Base-by-base conservation (phyloP, 495 filamentous ascomycete genomes). In the Podospora pseudopauciseta region DNA sequence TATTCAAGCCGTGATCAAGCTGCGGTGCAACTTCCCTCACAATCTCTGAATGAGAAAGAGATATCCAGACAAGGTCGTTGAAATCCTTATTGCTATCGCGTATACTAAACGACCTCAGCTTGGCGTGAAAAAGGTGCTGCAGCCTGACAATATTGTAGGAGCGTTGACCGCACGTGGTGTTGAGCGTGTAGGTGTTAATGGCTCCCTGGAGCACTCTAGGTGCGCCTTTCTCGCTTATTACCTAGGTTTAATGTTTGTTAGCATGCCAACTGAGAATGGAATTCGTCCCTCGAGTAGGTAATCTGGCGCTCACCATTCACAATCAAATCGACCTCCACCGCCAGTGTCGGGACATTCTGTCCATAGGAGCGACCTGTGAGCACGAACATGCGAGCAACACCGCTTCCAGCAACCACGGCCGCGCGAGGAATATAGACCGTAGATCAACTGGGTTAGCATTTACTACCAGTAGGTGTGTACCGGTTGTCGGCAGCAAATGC, bases 261-360 rank as follows among this genome's bases (percentile, higher is more conserved):
- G 54, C 54, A 57, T 57, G 7, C 54, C 18, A 16, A 18, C 7
- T 16, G 20, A 1, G 18, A 57, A 5, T n/a, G 18, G 20, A 6
- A 23, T 18, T 23, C 15, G 18, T 16, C 54, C 7, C 54, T 57
- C 3, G 20, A 57, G 2, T 57, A 23, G 20, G 20, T 20, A 20
- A n/a, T 57, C 18, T 57, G 54, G 16, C 54, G 54, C 54, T 57
- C 20, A 57, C 54, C 54, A 57, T 23, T 57, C 7, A 57, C 1
- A 23, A 57, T 57, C 54, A 57, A 57, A 57, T 57, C 54, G 20
- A 57, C 54, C 54, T 57, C 54, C 20, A 57, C 54, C 3, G 54
- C 54, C 5, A 57, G 54, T 6, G 18, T 57, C 18, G 1, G 16
- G 54, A 57, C 54, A 1, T 57, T 16, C 20, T 57, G 18, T 23